Evolutionary conservation across 2,329 filamentous ascomycete genomes (phyloP).

Genomic region (Aspergillus ochraceus): DNA sequence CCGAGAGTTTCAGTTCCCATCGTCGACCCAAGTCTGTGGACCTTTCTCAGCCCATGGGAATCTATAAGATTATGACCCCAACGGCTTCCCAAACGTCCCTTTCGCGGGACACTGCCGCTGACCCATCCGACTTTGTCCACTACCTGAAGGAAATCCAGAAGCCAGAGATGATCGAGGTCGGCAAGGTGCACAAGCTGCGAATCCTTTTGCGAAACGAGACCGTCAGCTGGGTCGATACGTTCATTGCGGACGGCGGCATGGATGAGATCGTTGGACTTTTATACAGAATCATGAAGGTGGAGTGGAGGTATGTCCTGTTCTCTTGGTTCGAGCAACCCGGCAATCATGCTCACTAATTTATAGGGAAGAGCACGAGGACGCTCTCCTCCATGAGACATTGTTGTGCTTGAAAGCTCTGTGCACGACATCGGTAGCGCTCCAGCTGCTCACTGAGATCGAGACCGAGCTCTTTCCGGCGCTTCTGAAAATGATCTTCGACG

Average conservation of each 20-base stretch:
- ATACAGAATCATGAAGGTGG: constrained; percentile 89
- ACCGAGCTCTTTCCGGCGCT: constrained; percentile 80
- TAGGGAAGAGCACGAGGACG: constrained; percentile 94
- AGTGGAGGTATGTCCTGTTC: constrained; percentile 73
- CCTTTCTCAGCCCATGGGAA: constrained; percentile 59
- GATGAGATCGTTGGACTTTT: constrained; percentile 82
- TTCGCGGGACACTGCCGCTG: constrained; percentile 69
- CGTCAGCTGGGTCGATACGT: constrained; percentile 90
- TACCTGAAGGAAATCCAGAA: constrained; percentile 80
- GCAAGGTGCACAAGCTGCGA: constrained; percentile 88
- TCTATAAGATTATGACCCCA: constrained; percentile 57
- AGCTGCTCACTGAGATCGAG: constrained; percentile 78
- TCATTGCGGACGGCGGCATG: constrained; percentile 89
- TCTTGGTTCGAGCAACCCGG: neutral
- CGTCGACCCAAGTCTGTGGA: constrained; percentile 73
- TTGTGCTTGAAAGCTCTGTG: constrained; percentile 92
- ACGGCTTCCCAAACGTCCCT: constrained; percentile 54
- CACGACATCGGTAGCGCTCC: constrained; percentile 82
- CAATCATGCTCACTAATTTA: constrained; percentile 25
- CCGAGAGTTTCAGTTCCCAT: constrained; percentile 63
- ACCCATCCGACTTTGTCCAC: constrained; percentile 79
- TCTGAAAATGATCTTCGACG: constrained; percentile 86
- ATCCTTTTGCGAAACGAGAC: constrained; percentile 91
- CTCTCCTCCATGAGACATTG: constrained; percentile 84
- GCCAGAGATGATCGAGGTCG: constrained; percentile 85